Evolutionary conservation across 1,139 yeast species (phyloP).

Genomic region (Pichia kudriavzevii): DNA sequence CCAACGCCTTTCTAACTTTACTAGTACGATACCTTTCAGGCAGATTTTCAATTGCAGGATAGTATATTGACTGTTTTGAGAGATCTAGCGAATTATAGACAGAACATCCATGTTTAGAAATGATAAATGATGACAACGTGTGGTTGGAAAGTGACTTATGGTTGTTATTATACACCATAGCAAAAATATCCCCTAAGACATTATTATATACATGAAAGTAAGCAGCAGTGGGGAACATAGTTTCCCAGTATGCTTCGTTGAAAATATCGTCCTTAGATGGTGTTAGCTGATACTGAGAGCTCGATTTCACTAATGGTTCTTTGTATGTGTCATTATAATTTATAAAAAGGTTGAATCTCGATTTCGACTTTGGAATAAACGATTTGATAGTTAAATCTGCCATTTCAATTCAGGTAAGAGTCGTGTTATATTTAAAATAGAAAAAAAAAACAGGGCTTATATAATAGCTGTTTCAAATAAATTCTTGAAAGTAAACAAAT

Average conservation of each 20-base stretch:
- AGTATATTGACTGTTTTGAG: constrained; percentile 57
- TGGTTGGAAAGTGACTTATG: constrained; percentile 33
- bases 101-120: constrained; percentile 66
- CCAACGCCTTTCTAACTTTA: constrained; percentile 66
- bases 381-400: too few relatives aligned
- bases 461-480: too few relatives aligned
- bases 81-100: constrained; percentile 56
- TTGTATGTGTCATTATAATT: constrained; percentile 1
- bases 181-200: constrained; percentile 44
- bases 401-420: too few relatives aligned
- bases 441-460: too few relatives aligned
- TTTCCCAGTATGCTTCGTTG: constrained; percentile 32
- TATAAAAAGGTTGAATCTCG: constrained; percentile 9
- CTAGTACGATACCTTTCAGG: constrained; percentile 42
- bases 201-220: constrained; percentile 49
- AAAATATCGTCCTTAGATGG: constrained; percentile 10
- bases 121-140: constrained; percentile 50
- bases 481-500: too few relatives aligned
- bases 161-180: constrained; percentile 41
- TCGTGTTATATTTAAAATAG: too few relatives aligned
- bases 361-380: constrained; percentile 10
- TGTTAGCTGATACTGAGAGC: constrained; percentile 6
- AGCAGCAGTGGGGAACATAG: constrained; percentile 44
- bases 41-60: constrained; percentile 72
- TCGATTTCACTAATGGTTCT: constrained; percentile 6